Base-by-base conservation (phyloP, 1,139 yeast genomes). In the Nakaseomyces sp. region DNA sequence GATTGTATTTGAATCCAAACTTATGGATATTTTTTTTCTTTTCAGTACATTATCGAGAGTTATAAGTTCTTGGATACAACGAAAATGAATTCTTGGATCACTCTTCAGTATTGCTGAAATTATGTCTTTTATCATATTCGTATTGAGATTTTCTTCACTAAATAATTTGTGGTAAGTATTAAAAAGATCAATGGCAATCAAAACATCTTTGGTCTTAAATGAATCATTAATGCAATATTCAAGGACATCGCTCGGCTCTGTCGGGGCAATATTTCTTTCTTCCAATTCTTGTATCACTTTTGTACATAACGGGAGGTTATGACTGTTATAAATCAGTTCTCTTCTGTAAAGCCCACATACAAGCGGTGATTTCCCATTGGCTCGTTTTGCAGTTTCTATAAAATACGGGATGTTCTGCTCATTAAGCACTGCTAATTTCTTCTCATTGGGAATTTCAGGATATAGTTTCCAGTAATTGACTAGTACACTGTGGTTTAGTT, bases 131-230 rank as follows among this genome's bases (percentile, higher is more conserved):
- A 32, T 32, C 10, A 32, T 10, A 10, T 9, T 17, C 4, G 13
- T 17, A 32, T 32, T 15, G 13, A 32, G 8, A 5, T 5, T 7
- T 12, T 32, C 36, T 7, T 18, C 18, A 12, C 45, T 39, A 37
- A 43, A 36, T 7, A 53, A 18, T 12, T 20, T 41, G 33, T 54
- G 49, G 31, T 45, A 56, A 15, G 50, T 40, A 1, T 53, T 22
- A 38, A 47, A 54, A 1, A 58, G 31, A n/a, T 56, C 58, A 4
- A 46, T 46, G 0, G 60, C 54, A 28, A 53, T 53, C 3, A 48
- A 22, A 2, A 50, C 36, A 42, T 57, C 60, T 2, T 43, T 43
- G 3, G 50, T 41, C 2, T 40, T 12, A 9, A 58, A 9, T 3
- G 53, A 42, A 33, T 53, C 53, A 4, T 44, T 35, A 2, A 57